Conservation (phyloP, 352 stramenopile species). For the Phytopythium aichiense region DNA sequence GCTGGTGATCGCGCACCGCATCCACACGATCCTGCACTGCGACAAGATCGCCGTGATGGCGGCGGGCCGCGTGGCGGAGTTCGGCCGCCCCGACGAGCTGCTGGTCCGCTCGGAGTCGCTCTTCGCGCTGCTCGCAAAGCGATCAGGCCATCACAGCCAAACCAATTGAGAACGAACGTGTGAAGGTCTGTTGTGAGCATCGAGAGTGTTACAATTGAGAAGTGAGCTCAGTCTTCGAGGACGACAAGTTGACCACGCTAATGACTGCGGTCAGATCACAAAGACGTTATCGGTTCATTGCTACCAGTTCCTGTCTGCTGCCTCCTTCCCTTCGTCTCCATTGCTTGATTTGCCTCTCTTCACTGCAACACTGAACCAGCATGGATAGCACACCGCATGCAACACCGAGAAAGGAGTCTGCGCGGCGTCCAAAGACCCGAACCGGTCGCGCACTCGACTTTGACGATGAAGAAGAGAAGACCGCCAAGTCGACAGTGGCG, state of each 20-base stretch:
- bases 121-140: slow-evolving; percentile 3
- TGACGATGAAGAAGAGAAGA: not conserved
- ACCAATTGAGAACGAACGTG: no score
- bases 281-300: not conserved
- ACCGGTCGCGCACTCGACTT: not conserved
- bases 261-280: slow-evolving; percentile 2
- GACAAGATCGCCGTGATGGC: slow-evolving; percentile 20
- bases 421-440: not conserved
- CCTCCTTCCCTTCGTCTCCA: no score
- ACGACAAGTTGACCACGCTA: no score
- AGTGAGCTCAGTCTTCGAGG: no score
- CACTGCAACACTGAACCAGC: not conserved
- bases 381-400: not conserved
- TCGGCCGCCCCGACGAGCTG: slow-evolving; percentile 6
- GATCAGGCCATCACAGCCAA: not conserved
- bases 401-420: not conserved
- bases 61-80: slow-evolving; percentile 10
- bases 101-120: not conserved
- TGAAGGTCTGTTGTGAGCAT: no score
- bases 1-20: slow-evolving; percentile 48
- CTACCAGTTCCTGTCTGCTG: no score
- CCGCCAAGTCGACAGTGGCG: not conserved
- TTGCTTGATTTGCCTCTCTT: not conserved
- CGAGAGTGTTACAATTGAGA: no score
- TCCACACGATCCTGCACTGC: slow-evolving; percentile 42